Evolutionary conservation across 2,329 filamentous ascomycete species (phyloP), one percentile per base, ranked within the genome.

Genomic region (Ophiostoma sp.): DNA sequence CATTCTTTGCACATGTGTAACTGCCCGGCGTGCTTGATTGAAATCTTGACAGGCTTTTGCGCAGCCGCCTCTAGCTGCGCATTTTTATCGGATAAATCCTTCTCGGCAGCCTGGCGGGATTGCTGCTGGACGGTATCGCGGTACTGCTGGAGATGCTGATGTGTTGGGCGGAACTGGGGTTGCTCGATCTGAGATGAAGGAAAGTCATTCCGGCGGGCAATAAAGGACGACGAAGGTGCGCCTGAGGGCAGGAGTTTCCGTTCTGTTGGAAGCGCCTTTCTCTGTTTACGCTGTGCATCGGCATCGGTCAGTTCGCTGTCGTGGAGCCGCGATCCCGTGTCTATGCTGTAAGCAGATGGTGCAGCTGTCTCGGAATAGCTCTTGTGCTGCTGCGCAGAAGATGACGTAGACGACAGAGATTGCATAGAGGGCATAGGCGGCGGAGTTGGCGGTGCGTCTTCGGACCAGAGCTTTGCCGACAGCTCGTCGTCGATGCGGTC

Each of bases 1-100:
- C 81, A 82, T 27, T 80, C 74, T 1, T 70, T 69, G 73, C 81
- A 83, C 41, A 67, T n/a, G 58, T 70, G 66, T 8, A 60, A 67
- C 45, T 71, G 72, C 9, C 66, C 67, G 4, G 70, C 69, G 63
- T 66, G 66, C 58, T 72, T 72, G 63, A 73, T 73, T 2, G 69
- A 70, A 9, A 73, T 72, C 66, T 73, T 73, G 16, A 72, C 66
- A 3, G 71, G 71, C 55, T 68, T 70, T n/a, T 72, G 71, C 1
- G 70, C 68, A 0, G 71, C 70, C 1, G 68, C 69, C 3, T 68
- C 69, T n/a, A 66, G 27, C 7, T 64, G 66, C 12, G 60, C 16
- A 4, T 18, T n/a, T 8, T n/a, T 63, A n/a, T 42, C n/a, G 1
- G 38, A n/a, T n/a, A 40, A 3, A 16, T 36, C 14, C 36, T n/a